Base-by-base conservation (phyloP, 257 asterid species). In the Cinchona pubescens region DNA sequence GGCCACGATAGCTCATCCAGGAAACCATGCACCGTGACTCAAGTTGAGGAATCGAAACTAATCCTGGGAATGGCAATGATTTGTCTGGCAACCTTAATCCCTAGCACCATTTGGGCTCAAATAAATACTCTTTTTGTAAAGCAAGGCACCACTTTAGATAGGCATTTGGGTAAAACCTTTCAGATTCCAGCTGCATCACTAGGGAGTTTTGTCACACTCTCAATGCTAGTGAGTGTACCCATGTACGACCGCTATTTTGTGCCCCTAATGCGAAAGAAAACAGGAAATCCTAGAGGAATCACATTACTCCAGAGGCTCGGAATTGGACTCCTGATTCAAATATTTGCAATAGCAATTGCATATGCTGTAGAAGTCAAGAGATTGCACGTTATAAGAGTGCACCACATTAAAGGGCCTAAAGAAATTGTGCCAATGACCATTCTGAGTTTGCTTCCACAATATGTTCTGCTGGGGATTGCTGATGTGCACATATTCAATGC, bases 21-120 rank as follows among this genome's bases (percentile, higher is more conserved):
- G 71, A 79, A 71, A 42, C 82, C 89, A 19, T 92, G 96, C 84
- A 89, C 96, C 0, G 88, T 92, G 61, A 92, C 94, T 29, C 89
- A 92, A 79, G 97, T 92, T 0, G 97, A 92, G 83, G 93, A 84
- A 25, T 75, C 92, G 21, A 92, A 92, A 73, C 84, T 92, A 15
- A 85, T 92, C 40, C 72, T 89, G 1, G 96, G 96, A 80, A 92
- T 92, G 97, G 69, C 81, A 77, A 89, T 83, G 90, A 89, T 92
- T 69, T 92, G 96, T 96, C 62, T 84, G 9, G 96, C 82, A 19
- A 89, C 96, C 48, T 75, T 92, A 30, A 86, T 92, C 58, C 97
- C 97, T 1, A 87, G 94, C 92, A 90, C 92, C 76, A 86, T 92
- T 5, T 90, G 97, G 96, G 95, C 97, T 4, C 96, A 92, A 78